Base-by-base conservation (phyloP, 78 protist species). In the Tieghemostelium lacteum region DNA sequence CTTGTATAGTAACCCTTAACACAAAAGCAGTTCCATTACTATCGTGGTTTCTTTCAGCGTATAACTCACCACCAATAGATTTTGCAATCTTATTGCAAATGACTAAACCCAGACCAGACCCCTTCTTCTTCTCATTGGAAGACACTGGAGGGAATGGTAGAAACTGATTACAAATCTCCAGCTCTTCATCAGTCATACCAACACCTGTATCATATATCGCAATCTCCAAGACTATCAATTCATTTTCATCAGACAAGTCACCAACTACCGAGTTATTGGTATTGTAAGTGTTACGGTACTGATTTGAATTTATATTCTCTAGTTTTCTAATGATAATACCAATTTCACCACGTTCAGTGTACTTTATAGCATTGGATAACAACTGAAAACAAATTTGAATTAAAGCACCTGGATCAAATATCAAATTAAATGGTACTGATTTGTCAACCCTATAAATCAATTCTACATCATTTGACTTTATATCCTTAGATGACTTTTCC, bases 331-430 rank as follows among this genome's bases (percentile, higher is more conserved):
- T 50, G 12, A 80, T 55, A 26, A 80, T 49, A 39, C 88, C 88
- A 66, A 80, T 67, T n/a, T 80, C 88, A 33, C 88, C 88, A 22
- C 39, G 24, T 40, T 67, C 88, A 12, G 76, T 80, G 49, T 40
- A 80, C 24, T 80, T 80, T 19, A 80, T 55, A 19, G 88, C 42
- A 80, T 80, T 80, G 16, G 54, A 65, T 52, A 80, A 60, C 55
- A 80, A 55, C 40, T 80, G 88, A 50, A 80, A 80, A 26, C 73
- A 55, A 49, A 80, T 67, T 57, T 80, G 88, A 31, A 71, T 36
- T 14, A 80, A 22, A 0, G 88, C 77, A 0, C 73, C 26, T 64
- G 88, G 88, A 40, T 80, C 88, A 28, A 70, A 55, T 17, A 80
- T 80, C 17, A 80, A 20, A 57, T 80, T 80, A 39, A 39, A 39